Conservation (phyloP, 805 yeast genomes). For the Gaillardinia entomophila region DNA sequence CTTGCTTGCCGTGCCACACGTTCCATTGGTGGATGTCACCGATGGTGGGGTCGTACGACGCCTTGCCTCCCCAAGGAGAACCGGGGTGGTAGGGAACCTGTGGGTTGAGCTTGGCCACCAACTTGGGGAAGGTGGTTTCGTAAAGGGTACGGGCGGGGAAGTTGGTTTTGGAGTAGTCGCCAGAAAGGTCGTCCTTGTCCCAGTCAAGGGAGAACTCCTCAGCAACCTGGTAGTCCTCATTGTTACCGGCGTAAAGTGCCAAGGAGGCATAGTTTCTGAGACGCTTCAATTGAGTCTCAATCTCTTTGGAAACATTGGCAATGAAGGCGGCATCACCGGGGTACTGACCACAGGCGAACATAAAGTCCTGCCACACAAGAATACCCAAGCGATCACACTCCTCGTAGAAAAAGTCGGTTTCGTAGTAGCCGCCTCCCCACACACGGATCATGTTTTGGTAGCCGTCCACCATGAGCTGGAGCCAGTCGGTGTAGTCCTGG, state of each 20-base stretch:
- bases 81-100: conserved; percentile 40
- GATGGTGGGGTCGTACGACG: conserved; percentile 28
- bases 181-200: conserved; percentile 17
- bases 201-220: conserved; percentile 27
- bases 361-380: conserved; percentile 51
- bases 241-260: conserved; percentile 39
- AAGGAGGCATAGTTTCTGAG: conserved; percentile 38
- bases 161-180: conserved; percentile 22
- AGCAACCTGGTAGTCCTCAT: conserved; percentile 43
- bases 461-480: conserved; percentile 29
- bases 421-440: conserved; percentile 49
- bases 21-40: conserved; percentile 56
- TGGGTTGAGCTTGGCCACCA: conserved; percentile 17
- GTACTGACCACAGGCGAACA: conserved; percentile 55
- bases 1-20: conserved; percentile 51
- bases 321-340: conserved; percentile 37
- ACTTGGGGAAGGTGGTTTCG: conserved; percentile 31
- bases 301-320: conserved; percentile 31
- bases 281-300: conserved; percentile 31
- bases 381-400: conserved; percentile 41
- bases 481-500: conserved; percentile 32
- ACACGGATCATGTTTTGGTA: conserved; percentile 41
- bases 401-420: conserved; percentile 35
- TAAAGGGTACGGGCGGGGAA: conserved; percentile 42
- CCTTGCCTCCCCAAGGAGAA: conserved; percentile 43